Evolutionary conservation across 257 asterid genomes (phyloP).

Genomic region (Nicotiana otophora): DNA sequence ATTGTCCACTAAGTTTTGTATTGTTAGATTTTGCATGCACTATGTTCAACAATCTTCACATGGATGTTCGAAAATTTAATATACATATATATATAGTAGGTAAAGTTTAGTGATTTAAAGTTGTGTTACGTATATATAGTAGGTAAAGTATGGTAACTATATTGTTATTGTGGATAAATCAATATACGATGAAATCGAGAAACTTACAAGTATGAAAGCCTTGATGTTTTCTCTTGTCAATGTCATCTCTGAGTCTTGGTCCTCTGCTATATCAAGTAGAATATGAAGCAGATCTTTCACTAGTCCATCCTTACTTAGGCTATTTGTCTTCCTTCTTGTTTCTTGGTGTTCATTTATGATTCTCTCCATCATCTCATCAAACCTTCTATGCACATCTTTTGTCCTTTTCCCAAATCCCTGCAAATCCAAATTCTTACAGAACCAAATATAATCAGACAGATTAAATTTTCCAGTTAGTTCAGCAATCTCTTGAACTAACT

Average conservation of each 20-base stretch:
- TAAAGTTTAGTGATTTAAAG: no score
- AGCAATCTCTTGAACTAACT: slow-evolving; percentile 42
- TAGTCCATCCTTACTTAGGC: background rate
- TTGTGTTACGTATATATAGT: no score
- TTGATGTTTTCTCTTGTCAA: slow-evolving; percentile 58
- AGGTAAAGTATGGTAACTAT: no score
- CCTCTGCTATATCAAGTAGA: slow-evolving; percentile 58
- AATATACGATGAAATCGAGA: no score
- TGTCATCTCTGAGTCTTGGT: slow-evolving; percentile 36
- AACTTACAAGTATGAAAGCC: slow-evolving; percentile 63
- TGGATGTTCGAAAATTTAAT: no score
- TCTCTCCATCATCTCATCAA: slow-evolving; percentile 59
- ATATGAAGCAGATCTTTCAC: slow-evolving; percentile 56
- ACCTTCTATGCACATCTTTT: slow-evolving; percentile 37
- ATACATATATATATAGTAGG: no score
- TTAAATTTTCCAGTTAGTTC: slow-evolving; percentile 58
- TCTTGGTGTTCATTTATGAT: slow-evolving; percentile 48
- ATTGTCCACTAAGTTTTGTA: no score
- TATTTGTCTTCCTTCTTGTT: slow-evolving; percentile 24
- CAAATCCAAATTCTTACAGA: slow-evolving; percentile 63
- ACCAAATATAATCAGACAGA: slow-evolving; percentile 54
- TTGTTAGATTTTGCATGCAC: no score
- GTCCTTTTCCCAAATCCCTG: slow-evolving; percentile 55
- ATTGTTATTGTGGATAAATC: no score
- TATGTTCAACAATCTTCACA: no score